Base-by-base conservation (phyloP, 345 rosid genomes). In the Pistacia vera region DNA sequence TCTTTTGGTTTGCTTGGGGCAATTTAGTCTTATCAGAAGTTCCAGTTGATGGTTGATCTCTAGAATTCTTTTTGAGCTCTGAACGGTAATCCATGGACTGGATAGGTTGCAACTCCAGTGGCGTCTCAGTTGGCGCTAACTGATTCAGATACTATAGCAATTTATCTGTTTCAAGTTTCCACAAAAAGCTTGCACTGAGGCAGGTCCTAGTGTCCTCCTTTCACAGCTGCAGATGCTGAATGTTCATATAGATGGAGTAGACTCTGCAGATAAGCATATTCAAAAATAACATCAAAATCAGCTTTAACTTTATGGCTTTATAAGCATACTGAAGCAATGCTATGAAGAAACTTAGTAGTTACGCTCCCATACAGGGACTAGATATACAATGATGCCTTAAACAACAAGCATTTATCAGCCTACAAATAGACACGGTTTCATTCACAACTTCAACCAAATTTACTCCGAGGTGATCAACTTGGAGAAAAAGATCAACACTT, bases 71-170 rank as follows among this genome's bases (percentile, higher is more conserved):
- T 83, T 77, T 76, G 76, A 63, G 61, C 71, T 82, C 88, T 58
- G 77, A 70, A 74, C 76, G 72, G 33, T 66, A 70, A 83, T 86
- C 92, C 90, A 89, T 86, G 63, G 81, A 75, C 79, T 71, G 61
- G 22, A 64, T 22, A 72, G 28, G 30, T 61, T 52, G 41, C 66
- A 46, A 74, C 38, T 17, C 35, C 33, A 72, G 68, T 78, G 63
- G 20, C 4, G 54, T 46, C 73, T 68, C 73, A 57, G 60, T 46
- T 66, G 71, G 54, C 58, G 57, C 49, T 51, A 17, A n/a, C 3
- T 44, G 59, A 35, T 25, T 3, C 48, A 33, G 57, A 18, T 73
- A 8, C 17, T 8, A 35, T 51, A 55, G 60, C 73, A 49, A 44
- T 11, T 38, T 51, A 70, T 63, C 48, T 65, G 16, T 77, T 46